Conservation (phyloP, 108 stramenopile species). For the Pseudonitzschia multistriata region DNA sequence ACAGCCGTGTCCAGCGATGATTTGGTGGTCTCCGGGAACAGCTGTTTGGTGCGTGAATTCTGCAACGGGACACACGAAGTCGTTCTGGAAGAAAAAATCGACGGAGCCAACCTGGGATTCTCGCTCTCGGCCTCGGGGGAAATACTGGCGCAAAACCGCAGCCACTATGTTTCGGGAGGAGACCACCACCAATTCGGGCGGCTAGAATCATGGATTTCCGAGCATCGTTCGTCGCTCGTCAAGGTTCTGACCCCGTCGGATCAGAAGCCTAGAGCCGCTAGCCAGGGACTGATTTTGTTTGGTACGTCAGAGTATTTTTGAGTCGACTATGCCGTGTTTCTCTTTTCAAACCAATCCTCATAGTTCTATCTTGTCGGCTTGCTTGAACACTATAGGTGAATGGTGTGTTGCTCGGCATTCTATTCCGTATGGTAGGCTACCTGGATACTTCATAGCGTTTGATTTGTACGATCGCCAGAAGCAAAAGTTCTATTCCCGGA, state of each 20-base stretch:
- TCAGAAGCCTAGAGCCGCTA: background rate
- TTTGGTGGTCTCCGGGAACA: conserved; percentile 18
- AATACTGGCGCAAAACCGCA: conserved; percentile 46
- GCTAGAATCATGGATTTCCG: conserved; percentile 24
- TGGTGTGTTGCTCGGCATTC: conserved; percentile 52
- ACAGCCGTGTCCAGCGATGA: conserved; percentile 29
- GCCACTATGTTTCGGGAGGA: conserved; percentile 36
- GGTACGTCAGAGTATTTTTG: background rate
- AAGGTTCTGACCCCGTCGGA: conserved; percentile 11
- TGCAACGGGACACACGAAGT: conserved; percentile 9
- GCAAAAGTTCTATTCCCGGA: conserved; percentile 20
- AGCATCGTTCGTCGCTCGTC: conserved; percentile 24
- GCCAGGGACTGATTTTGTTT: background rate
- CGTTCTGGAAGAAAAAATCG: conserved; percentile 54
- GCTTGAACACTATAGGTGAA: conserved; percentile 35
- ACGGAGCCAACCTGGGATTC: conserved; percentile 60
- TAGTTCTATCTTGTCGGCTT: background rate
- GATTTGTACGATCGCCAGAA: conserved; percentile 40
- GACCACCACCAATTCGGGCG: conserved; percentile 35
- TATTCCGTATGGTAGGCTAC: conserved; percentile 38
- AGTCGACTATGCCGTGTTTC: background rate
- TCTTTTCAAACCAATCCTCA: background rate
- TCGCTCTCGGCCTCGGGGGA: conserved; percentile 9
- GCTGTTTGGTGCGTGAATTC: background rate
- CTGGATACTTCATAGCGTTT: conserved; percentile 51